phyloP scores from a whole-genome alignment of 139 green algal genomes.

The Closterium sp. region DNA sequence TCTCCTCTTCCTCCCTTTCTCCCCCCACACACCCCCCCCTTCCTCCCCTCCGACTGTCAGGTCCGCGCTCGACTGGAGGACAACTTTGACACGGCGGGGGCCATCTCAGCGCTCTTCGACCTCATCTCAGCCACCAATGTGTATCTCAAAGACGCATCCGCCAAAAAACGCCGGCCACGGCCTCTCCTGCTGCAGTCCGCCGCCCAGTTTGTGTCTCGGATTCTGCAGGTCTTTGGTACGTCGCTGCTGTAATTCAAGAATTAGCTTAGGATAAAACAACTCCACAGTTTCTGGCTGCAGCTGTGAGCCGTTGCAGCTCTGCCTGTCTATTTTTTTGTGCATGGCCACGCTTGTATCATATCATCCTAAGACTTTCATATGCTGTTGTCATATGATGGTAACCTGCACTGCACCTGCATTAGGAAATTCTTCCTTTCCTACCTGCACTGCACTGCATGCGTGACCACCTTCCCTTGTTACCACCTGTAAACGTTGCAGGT shows the following conservation, averaged over 20 bases:
- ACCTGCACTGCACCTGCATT: too few relatives aligned
- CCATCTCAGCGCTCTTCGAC: slow-evolving; percentile 72
- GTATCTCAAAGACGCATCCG: slow-evolving; percentile 67
- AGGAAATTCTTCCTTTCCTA: too few relatives aligned
- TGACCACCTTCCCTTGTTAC: too few relatives aligned
- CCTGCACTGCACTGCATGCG: too few relatives aligned
- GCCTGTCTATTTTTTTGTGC: too few relatives aligned
- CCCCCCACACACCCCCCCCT: too few relatives aligned
- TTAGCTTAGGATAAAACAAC: too few relatives aligned
- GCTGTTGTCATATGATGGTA: too few relatives aligned
- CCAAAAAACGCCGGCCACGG: neutral
- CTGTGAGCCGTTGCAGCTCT: too few relatives aligned
- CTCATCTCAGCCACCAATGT: slow-evolving; percentile 80
- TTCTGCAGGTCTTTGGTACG: slow-evolving; percentile 77
- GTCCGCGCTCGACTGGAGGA: slow-evolving; percentile 79
- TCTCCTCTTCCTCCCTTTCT: slow-evolving; percentile 54
- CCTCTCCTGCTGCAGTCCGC: slow-evolving; percentile 73
- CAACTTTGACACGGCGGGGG: slow-evolving; percentile 87
- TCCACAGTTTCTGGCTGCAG: too few relatives aligned
- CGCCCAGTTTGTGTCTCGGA: slow-evolving; percentile 75
- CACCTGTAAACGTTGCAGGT: neutral
- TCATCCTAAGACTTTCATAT: too few relatives aligned
- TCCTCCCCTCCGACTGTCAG: neutral
- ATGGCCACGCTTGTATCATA: too few relatives aligned
- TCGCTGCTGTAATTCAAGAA: neutral